Base-by-base conservation (phyloP, 169 alveolate genomes). In the Toxoplasma gondii region DNA sequence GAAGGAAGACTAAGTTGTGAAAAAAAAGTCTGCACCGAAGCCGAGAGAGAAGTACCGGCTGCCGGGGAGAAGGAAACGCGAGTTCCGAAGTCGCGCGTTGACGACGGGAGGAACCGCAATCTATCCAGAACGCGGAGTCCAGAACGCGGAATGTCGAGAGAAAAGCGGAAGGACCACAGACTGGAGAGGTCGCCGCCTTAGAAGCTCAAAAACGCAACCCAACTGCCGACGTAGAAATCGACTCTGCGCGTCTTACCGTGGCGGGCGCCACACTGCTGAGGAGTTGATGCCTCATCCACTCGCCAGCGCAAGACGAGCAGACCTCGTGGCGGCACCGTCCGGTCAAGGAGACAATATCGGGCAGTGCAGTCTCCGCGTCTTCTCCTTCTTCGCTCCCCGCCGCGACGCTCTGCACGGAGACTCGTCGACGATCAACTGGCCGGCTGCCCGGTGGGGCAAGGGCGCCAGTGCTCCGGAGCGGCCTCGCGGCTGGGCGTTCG, bases 281-380 rank as follows among this genome's bases (percentile, higher is more conserved):
- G 12, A 82, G 54, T 31, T 82, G 90, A 22, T 82, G 90, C 34
- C 27, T 82, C 64, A 82, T 10, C 90, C 90, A 82, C 67, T 38
- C 53, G 16, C 67, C 67, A 16, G 90, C 90, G 67, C 90, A 82
- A 17, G 67, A 9, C 12, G 36, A 1, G 64, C 90, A 82, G 90
- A 82, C 90, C 12, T 22, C 90, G 64, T 82, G 90, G 34, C 67
- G 38, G 36, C 90, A 82, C 5, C 64, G n/a, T 12, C 90, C 90
- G 19, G 38, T 24, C 90, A 82, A 41, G 38, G 41, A 43, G 29
- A 82, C 29, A 41, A 82, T 36, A 7, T 82, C 64, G 17, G 22
- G 84, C 12, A 34, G 45, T 74, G 17, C 44, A 2, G 74, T 64
- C 74, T 31, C 84, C 27, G 39, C 44, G 27, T 10, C 41, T 74